Base-by-base conservation (phyloP, 2,329 filamentous ascomycete genomes). In the Cladosporium sp. region DNA sequence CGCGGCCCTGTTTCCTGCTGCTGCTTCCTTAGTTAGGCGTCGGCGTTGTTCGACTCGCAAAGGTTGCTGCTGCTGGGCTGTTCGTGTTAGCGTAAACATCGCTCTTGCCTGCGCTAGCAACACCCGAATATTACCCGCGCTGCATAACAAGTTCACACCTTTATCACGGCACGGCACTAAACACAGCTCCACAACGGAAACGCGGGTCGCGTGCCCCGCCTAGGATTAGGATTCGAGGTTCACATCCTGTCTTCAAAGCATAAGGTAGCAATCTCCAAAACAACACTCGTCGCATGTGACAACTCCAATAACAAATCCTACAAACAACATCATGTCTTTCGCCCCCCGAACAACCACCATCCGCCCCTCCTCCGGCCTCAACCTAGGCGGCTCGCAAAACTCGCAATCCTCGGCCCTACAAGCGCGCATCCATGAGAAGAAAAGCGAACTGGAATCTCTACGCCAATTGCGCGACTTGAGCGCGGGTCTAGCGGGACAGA, bases 401-500 rank as follows among this genome's bases (percentile, higher is more conserved):
- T 65, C 67, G 16, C 89, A 91, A 76, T 91, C 91, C 1, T 86
- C 90, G 0, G 86, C 87, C 28, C 82, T 95, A 18, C 80, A 91
- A 61, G 87, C 90, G 53, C 89, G 91, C 69, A 92, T 96, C 75
- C 88, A 91, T 69, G 91, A 95, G 80, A 96, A 96, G 82, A 92
- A 91, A 77, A 87, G 88, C 63, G 92, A 96, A 77, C 84, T 96
- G 6, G 90, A 93, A 71, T 91, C 88, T 72, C 82, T 95, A 65
- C 90, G 87, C 74, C 89, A 95, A 76, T 80, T 96, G 60, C 86
- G 91, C 70, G 89, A 93, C 72, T 83, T 96, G 54, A 94, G 91
- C 71, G 90, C 89, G 25, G 90, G 89, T 1, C 84, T 94, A 36
- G 91, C 91, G 49, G 84, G 86, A 48, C 91, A 95, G 77, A 95